phyloP scores from a whole-genome alignment of 2,329 filamentous ascomycete genomes.

The Periconia sp. region DNA sequence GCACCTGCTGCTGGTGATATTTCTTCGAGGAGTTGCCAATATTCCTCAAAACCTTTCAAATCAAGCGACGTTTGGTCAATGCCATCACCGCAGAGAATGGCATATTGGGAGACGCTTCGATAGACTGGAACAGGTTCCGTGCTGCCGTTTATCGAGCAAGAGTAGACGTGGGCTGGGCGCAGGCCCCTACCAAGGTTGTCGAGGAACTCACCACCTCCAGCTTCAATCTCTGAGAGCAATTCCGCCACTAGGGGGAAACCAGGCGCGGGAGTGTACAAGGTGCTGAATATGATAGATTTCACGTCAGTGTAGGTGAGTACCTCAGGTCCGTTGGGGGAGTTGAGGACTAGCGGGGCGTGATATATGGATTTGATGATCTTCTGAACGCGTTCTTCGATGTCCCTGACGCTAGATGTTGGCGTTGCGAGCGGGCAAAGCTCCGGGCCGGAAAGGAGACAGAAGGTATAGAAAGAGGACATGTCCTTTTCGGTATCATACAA shows the following conservation, averaged over 20 bases:
- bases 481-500: slow-evolving; percentile 53
- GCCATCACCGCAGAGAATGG: slow-evolving; percentile 51
- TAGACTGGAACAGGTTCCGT: slow-evolving; percentile 2
- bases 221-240: slow-evolving; percentile 43
- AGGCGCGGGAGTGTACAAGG: slow-evolving; percentile 43
- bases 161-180: slow-evolving; percentile 29
- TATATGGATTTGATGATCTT: slow-evolving; percentile 45
- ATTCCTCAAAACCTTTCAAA: slow-evolving; percentile 37
- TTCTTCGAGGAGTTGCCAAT: slow-evolving; percentile 39
- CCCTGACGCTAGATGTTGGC: slow-evolving; percentile 34
- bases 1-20: slow-evolving; percentile 45
- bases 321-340: slow-evolving; percentile 29
- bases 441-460: slow-evolving; percentile 51
- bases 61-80: slow-evolving; percentile 35
- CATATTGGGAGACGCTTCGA: slow-evolving; percentile 23
- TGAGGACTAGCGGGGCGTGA: slow-evolving; percentile 49
- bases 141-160: slow-evolving; percentile 32
- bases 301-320: slow-evolving; percentile 51
- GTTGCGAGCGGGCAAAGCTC: slow-evolving; percentile 48
- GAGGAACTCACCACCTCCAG: slow-evolving; percentile 25
- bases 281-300: slow-evolving; percentile 41
- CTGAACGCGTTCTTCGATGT: slow-evolving; percentile 42
- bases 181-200: slow-evolving; percentile 26
- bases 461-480: slow-evolving; percentile 52
- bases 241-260: slow-evolving; percentile 43